These are phyloP conservation scores for Pyrenophora teres DNA, from an alignment of 2,329 filamentous ascomycete genomes.

Conservation along the genomic window DNA sequence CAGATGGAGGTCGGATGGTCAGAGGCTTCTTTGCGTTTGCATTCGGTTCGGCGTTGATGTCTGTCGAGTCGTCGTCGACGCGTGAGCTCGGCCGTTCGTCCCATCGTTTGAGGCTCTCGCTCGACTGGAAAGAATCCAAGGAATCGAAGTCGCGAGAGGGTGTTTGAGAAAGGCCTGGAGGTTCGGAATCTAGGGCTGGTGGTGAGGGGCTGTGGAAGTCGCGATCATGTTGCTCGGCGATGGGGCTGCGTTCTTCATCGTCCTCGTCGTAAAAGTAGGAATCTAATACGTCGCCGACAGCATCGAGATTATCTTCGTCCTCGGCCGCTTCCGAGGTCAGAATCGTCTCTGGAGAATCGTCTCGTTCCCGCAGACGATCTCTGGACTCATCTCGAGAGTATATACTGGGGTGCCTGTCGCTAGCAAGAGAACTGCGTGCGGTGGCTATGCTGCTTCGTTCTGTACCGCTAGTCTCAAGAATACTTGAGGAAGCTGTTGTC, in stretches of 20 bases:
- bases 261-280: slow-evolving; percentile 63
- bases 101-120: slow-evolving; percentile 27
- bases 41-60: slow-evolving; percentile 7
- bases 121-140: slow-evolving; percentile 31
- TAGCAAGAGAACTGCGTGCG: slow-evolving; percentile 72
- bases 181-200: slow-evolving; percentile 26
- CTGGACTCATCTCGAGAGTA: slow-evolving; percentile 50
- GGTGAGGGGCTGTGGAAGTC: slow-evolving; percentile 24
- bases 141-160: slow-evolving; percentile 36
- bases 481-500: slow-evolving; percentile 63
- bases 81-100: slow-evolving; percentile 16
- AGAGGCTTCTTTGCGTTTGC: slow-evolving; percentile 15
- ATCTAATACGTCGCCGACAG: slow-evolving; percentile 62
- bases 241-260: slow-evolving; percentile 31
- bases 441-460: slow-evolving; percentile 83
- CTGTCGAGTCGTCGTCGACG: slow-evolving; percentile 14
- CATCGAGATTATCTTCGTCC: slow-evolving; percentile 55
- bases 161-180: slow-evolving; percentile 32
- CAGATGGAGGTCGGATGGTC: slow-evolving; percentile 18
- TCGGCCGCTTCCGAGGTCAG: slow-evolving; percentile 31
- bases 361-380: slow-evolving; percentile 32
- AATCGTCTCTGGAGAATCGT: slow-evolving; percentile 38
- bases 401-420: slow-evolving; percentile 55
- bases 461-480: slow-evolving; percentile 65
- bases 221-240: slow-evolving; percentile 10